Evolutionary conservation across 2,329 filamentous ascomycete species (phyloP), one percentile per base, ranked within the genome.

Genomic region (Epicoccum nigrum): DNA sequence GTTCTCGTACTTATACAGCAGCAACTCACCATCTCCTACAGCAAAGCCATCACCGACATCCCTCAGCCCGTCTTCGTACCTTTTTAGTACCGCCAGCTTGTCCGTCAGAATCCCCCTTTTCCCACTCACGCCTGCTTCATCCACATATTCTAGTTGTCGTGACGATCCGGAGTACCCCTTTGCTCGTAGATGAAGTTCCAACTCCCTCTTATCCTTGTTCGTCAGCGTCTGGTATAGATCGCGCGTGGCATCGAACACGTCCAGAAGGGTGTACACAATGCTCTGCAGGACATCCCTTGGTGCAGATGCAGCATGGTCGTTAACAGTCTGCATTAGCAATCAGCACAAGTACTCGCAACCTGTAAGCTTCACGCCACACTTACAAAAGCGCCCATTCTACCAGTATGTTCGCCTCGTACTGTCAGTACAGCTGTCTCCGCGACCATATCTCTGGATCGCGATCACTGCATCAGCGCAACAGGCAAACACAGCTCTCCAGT

Each of bases 221-320:
- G 52, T 58, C 31, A 73, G 55, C 2, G 66, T 73, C 23, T 64
- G 58, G 28, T 67, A 63, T 2, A 72, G 52, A 53, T 73, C 70
- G 41, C 61, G 60, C 4, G 69, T 65, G 16, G 69, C 68, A 50
- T 72, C 69, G 35, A 73, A 69, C n/a, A 71, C 66, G 32, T 68
- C 69, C 31, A 69, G 41, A 30, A 73, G 48, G 7, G 62, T 65
- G 45, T 68, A 64, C 2, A 71, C 64, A 11, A 73, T 62, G 20
- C 62, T 55, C 48, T 73, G 67, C 35, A 70, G 55, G 15, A 70
- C 57, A 38, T 69, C 63, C 23, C 23, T 25, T 25, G n/a, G n/a
- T n/a, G n/a, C n/a, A n/a, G n/a, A n/a, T n/a, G n/a, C n/a, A n/a
- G n/a, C n/a, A n/a, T n/a, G n/a, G n/a, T n/a, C n/a, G n/a, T n/a